Percentiles rank a stretch among this genome's conserved stretches.
phyloP scores from a whole-genome alignment of 495 filamentous ascomycete species.

The Penicillium subrubescens region DNA sequence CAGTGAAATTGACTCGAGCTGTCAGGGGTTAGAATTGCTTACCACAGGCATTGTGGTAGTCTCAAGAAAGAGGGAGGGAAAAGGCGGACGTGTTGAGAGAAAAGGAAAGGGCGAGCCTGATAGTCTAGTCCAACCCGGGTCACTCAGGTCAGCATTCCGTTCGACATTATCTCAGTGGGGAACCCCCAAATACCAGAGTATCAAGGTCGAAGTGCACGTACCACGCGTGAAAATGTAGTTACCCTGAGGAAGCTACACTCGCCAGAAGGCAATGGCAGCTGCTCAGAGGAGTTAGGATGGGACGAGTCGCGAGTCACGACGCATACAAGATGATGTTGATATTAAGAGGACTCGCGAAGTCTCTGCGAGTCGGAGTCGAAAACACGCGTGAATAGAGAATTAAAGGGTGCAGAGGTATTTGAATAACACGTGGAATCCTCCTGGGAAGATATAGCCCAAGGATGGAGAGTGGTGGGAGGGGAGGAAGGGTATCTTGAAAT shows the following conservation, averaged over 20 bases:
- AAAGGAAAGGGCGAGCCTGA: constrained; percentile 33
- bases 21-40: constrained; percentile 27
- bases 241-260: constrained; percentile 29
- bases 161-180: constrained; percentile 40
- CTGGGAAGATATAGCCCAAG: constrained; percentile 11
- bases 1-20: constrained; percentile 7
- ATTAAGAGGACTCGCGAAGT: constrained; percentile 30
- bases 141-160: constrained; percentile 47
- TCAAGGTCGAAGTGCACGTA: constrained; percentile 40
- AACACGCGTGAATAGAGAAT: constrained; percentile 29
- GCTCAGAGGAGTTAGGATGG: constrained; percentile 24
- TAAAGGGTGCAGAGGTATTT: constrained; percentile 19
- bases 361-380: constrained; percentile 19
- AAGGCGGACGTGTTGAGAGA: constrained; percentile 33
- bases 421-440: constrained; percentile 18
- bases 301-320: constrained; percentile 22
- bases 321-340: constrained; percentile 34
- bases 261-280: constrained; percentile 26
- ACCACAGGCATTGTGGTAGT: constrained; percentile 47
- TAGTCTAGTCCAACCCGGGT: constrained; percentile 28
- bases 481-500: constrained; percentile 42
- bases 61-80: constrained; percentile 23
- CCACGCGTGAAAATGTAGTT: constrained; percentile 46
- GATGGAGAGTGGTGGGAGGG: constrained; percentile 17
- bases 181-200: constrained; percentile 39